Evolutionary conservation across 2,329 filamentous ascomycete species (phyloP).

Genomic region (Penicillium concentricum): DNA sequence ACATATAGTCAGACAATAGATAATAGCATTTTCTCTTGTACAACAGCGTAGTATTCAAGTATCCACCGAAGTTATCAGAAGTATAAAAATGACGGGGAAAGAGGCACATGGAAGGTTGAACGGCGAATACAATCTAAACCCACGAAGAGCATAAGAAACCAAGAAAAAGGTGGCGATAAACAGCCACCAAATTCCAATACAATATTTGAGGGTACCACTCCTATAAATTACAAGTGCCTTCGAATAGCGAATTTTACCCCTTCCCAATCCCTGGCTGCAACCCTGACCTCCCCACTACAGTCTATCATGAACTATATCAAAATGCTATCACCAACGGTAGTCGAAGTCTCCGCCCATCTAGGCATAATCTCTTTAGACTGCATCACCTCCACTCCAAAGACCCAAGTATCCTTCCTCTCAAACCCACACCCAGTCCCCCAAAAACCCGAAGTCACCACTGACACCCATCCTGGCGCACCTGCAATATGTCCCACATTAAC

Average conservation of each 20-base stretch:
- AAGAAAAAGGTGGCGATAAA: not conserved
- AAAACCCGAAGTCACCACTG: not conserved
- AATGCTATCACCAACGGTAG: not conserved
- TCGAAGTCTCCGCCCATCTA: not conserved
- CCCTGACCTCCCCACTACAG: not conserved
- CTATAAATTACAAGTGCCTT: not conserved
- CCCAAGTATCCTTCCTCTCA: not conserved
- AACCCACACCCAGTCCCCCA: not conserved
- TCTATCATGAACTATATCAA: slow-evolving; percentile 1
- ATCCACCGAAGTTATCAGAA: not conserved
- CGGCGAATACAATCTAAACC: not conserved
- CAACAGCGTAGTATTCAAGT: not conserved
- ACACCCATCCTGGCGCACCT: not conserved
- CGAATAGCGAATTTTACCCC: not conserved
- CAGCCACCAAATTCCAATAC: not conserved
- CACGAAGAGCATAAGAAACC: not conserved
- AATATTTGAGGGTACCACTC: not conserved
- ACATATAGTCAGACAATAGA: not conserved
- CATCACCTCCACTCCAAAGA: not conserved
- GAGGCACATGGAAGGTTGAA: not conserved
- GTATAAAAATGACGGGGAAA: not conserved
- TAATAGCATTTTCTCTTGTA: not conserved
- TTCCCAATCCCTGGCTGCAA: slow-evolving; percentile 1
- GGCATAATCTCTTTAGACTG: not conserved
- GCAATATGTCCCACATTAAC: not conserved